A percentile compares a stretch with the other conserved stretches of the same genome.
phyloP scores from a whole-genome alignment of 2,329 filamentous ascomycete genomes.

The Didymella glomerata region DNA sequence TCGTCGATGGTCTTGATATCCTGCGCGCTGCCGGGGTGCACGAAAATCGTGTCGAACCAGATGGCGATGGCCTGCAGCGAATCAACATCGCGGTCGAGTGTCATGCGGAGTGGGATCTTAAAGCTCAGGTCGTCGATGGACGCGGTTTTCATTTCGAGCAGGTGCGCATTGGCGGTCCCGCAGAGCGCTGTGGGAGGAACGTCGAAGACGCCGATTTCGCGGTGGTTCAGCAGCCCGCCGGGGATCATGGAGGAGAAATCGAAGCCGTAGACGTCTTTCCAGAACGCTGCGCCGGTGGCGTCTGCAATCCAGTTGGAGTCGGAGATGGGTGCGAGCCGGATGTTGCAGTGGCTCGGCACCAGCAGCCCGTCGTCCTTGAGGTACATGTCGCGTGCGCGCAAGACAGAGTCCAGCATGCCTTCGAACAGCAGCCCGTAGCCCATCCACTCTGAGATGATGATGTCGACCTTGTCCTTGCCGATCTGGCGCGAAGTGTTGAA shows the following conservation, averaged over 20 bases:
- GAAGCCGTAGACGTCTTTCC: conserved; percentile 93
- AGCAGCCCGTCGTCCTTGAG: conserved; percentile 81
- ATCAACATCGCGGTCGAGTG: conserved; percentile 68
- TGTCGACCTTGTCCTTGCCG: conserved; percentile 72
- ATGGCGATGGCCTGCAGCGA: conserved; percentile 85
- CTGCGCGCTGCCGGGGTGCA: conserved; percentile 59
- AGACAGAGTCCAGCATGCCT: conserved; percentile 92
- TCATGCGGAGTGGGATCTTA: conserved; percentile 70
- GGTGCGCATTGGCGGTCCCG: conserved; percentile 71
- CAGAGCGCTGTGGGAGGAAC: conserved; percentile 40
- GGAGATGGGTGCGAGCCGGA: conserved; percentile 82
- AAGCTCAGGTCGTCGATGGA: conserved; percentile 79
- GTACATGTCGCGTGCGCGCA: conserved; percentile 88
- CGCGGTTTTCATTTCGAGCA: conserved; percentile 78
- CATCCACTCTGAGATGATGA: conserved; percentile 99
- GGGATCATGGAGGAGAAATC: conserved; percentile 91
- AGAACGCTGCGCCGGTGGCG: conserved; percentile 74
- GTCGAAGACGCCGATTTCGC: conserved; percentile 46
- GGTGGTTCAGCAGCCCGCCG: conserved; percentile 77
- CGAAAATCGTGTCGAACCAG: conserved; percentile 96
- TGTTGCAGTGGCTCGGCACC: conserved; percentile 83
- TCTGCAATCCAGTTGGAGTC: conserved; percentile 81
- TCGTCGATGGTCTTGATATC: conserved; percentile 59
- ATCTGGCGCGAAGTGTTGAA: conserved; percentile 69
- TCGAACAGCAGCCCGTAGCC: conserved; percentile 93